A percentile compares a stretch with the other conserved stretches of the same genome.
Evolutionary conservation across 768 basidiomycete genomes (phyloP).

Genomic region (Termitomyces sp.): DNA sequence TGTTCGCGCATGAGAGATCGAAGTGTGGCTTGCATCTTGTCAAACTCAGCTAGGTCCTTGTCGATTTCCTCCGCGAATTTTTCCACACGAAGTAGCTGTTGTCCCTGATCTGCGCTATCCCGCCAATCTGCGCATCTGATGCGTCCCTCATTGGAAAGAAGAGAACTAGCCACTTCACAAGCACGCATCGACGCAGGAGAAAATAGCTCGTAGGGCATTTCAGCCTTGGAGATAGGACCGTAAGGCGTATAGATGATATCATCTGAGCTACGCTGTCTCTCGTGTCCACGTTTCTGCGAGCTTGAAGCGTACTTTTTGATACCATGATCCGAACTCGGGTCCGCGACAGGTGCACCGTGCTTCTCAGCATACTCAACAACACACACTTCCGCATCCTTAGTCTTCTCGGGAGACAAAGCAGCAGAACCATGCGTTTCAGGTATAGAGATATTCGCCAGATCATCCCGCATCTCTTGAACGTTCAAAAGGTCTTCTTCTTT

Average conservation of each 20-base stretch:
- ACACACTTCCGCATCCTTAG: neutral
- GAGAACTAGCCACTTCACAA: slow-evolving; percentile 2
- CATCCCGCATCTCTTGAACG: neutral
- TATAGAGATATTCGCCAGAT: neutral
- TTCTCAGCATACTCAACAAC: neutral
- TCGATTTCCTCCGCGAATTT: neutral
- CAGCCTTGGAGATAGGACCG: neutral
- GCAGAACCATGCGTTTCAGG: too few species aligned
- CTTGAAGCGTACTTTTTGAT: neutral
- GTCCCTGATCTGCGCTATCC: neutral
- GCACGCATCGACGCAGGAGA: slow-evolving; percentile 2
- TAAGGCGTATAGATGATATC: neutral
- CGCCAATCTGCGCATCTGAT: slow-evolving; percentile 4
- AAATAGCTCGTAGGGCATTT: slow-evolving; percentile 5
- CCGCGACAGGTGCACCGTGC: neutral
- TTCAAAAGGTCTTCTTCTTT: neutral
- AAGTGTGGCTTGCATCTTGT: neutral
- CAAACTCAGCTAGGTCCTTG: neutral
- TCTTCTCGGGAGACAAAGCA: neutral
- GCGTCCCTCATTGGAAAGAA: neutral
- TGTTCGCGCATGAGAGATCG: neutral
- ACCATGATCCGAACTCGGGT: neutral
- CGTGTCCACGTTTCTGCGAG: neutral
- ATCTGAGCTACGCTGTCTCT: neutral
- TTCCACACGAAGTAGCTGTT: neutral